Base-by-base conservation (phyloP, 2,329 filamentous ascomycete genomes). In the Didymella segeticola region DNA sequence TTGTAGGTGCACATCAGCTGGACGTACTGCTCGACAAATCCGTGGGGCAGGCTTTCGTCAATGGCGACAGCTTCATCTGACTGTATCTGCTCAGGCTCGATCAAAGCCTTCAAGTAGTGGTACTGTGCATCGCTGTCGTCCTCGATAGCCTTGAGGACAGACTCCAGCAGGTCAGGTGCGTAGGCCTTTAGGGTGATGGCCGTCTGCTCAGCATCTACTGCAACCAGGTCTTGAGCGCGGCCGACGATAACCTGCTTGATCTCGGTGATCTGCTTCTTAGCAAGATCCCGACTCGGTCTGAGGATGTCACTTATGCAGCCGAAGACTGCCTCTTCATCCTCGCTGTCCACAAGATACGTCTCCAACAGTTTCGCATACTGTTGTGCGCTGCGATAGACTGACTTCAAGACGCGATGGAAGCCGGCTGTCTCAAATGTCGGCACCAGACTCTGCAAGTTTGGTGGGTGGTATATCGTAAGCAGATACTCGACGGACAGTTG, bases 401-500 rank as follows among this genome's bases (percentile, higher is more conserved):
- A 88, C 77, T 99, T 99, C 47, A 99, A 76, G 23, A 99, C 93
- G 42, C 95, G 87, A 72, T 90, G 96, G 72, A 98, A 99, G 0
- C 86, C 85, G 1, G 95, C 93, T 58, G 87, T 80, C 62, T 87
- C 85, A 64, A 98, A 90, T 0, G 90, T 77, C 0, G 90, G 87
- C 55, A 98, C 88, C 64, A 98, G 79, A 9, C 81, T 82, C 26
- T 87, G 81, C 56, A 95, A 82, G 68, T 96, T 89, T 3, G 93
- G 87, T 14, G 96, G 95, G 49, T 95, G 92, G 70, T 98, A 97
- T 5, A 95, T 86, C 0, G 96, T 98, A 17, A 99, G 80, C 1
- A 99, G 79, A 72, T 99, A 99, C 75, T 99, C 95, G 1, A 90
- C 89, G 69, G 95, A 99, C n/a, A 99, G 83, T 75, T 99, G 93